Conservation (phyloP, 2,329 filamentous ascomycete genomes). For the Lasiodiplodia hormozganensis region DNA sequence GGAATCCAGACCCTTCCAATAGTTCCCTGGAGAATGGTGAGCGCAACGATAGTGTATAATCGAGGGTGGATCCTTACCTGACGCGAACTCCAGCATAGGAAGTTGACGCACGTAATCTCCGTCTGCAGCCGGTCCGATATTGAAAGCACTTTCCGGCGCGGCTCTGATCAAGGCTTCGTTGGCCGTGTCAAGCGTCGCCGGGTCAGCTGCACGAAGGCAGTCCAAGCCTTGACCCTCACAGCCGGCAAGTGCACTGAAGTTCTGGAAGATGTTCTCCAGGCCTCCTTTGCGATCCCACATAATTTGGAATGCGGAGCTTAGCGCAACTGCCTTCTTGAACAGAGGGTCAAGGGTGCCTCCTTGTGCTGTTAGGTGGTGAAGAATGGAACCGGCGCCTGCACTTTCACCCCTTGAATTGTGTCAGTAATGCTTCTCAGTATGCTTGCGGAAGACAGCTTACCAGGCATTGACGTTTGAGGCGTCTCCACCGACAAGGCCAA, state of each 20-base stretch:
- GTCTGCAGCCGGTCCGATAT: slow-evolving; percentile 45
- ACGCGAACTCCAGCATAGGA: slow-evolving; percentile 23
- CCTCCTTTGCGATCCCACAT: slow-evolving; percentile 36
- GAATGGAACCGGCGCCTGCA: slow-evolving; percentile 59
- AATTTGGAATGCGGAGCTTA: slow-evolving; percentile 41
- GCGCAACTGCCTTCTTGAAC: slow-evolving; percentile 48
- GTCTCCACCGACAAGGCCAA: slow-evolving; percentile 56
- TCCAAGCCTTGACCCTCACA: slow-evolving; percentile 40
- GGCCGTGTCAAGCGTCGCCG: slow-evolving; percentile 38
- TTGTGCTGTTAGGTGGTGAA: slow-evolving; percentile 58
- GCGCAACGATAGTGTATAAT: background rate
- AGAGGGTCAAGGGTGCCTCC: slow-evolving; percentile 54
- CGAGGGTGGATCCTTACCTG: background rate
- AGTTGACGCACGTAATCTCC: slow-evolving; percentile 38
- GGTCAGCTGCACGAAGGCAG: slow-evolving; percentile 40
- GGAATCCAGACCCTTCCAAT: slow-evolving; percentile 42
- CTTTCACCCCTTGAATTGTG: slow-evolving; percentile 49
- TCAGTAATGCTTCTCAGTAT: background rate
- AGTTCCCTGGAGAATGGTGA: slow-evolving; percentile 37
- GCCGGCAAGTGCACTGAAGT: slow-evolving; percentile 39
- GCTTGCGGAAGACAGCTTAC: slow-evolving; percentile 38
- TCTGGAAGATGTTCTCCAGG: slow-evolving; percentile 38
- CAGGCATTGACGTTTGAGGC: slow-evolving; percentile 55
- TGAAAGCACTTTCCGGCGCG: slow-evolving; percentile 37
- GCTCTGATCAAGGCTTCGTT: slow-evolving; percentile 33